phyloP scores from a whole-genome alignment of 2,329 filamentous ascomycete genomes.

The Metarhizium rileyi region DNA sequence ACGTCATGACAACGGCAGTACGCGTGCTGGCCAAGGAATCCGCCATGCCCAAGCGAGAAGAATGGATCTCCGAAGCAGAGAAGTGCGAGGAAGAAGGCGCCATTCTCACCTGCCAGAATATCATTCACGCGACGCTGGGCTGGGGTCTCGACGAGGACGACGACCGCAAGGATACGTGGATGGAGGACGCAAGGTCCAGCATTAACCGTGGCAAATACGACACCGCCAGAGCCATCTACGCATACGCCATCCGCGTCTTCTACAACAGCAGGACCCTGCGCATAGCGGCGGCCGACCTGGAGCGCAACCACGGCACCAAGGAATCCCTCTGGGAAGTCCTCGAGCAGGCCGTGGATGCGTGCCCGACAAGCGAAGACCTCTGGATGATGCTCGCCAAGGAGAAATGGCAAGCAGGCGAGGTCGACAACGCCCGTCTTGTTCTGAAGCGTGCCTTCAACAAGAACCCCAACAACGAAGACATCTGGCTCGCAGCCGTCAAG shows the following conservation, averaged over 20 bases:
- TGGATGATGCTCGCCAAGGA: constrained; percentile 97
- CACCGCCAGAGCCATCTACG: constrained; percentile 88
- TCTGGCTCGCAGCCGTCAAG: constrained; percentile 94
- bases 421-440: constrained; percentile 77
- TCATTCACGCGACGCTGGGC: constrained; percentile 85
- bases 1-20: constrained; percentile 90
- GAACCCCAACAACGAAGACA: constrained; percentile 94
- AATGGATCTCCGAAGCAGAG: constrained; percentile 93
- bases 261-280: constrained; percentile 80
- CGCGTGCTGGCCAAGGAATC: constrained; percentile 82
- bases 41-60: constrained; percentile 93
- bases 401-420: constrained; percentile 81
- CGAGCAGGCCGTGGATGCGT: constrained; percentile 89
- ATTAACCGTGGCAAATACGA: constrained; percentile 76
- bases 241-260: constrained; percentile 83
- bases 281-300: constrained; percentile 83
- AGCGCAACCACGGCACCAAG: constrained; percentile 78
- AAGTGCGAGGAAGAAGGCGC: constrained; percentile 90
- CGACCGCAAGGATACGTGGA: constrained; percentile 90
- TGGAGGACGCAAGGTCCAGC: constrained; percentile 80
- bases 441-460: constrained; percentile 87
- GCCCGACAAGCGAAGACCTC: constrained; percentile 79
- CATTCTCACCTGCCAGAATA: constrained; percentile 74
- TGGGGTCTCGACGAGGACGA: constrained; percentile 94
- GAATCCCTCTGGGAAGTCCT: constrained; percentile 77